A percentile compares a stretch with the other conserved stretches of the same genome.
Evolutionary conservation across 441 rosid species (phyloP).

Genomic region (Sinapis alba): DNA sequence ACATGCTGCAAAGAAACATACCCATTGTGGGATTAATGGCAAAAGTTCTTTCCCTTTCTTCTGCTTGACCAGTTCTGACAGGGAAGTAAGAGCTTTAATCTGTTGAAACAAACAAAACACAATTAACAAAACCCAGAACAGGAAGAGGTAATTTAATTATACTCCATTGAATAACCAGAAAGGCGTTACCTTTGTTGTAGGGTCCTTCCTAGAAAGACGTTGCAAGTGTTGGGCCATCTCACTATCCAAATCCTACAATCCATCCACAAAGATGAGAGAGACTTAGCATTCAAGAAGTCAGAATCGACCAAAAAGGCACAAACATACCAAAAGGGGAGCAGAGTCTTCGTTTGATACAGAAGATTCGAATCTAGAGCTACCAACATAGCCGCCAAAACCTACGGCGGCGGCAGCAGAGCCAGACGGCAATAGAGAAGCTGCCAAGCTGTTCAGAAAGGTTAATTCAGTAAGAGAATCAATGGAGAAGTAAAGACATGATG

Average conservation of each 20-base stretch:
- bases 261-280: slow-evolving; percentile 24
- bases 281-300: not conserved
- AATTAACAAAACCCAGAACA: slow-evolving; percentile 1
- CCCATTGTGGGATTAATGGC: slow-evolving; percentile 91
- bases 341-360: slow-evolving; percentile 59
- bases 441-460: slow-evolving; percentile 53
- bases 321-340: slow-evolving; percentile 50
- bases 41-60: slow-evolving; percentile 75
- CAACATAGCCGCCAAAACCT: slow-evolving; percentile 96
- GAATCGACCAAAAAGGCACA: not conserved
- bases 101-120: slow-evolving; percentile 44
- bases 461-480: slow-evolving; percentile 17
- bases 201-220: slow-evolving; percentile 88
- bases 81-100: slow-evolving; percentile 87
- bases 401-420: slow-evolving; percentile 58
- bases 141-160: not conserved
- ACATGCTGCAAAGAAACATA: slow-evolving; percentile 37
- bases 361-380: slow-evolving; percentile 78
- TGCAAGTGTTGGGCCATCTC: slow-evolving; percentile 86
- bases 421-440: slow-evolving; percentile 81
- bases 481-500: not conserved
- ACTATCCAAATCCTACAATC: slow-evolving; percentile 73
- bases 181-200: slow-evolving; percentile 75
- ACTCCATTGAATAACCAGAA: not conserved
- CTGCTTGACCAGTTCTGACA: slow-evolving; percentile 66